Conservation (phyloP, 176 grass and related monocot genomes). For the Melocanna baccifera region DNA sequence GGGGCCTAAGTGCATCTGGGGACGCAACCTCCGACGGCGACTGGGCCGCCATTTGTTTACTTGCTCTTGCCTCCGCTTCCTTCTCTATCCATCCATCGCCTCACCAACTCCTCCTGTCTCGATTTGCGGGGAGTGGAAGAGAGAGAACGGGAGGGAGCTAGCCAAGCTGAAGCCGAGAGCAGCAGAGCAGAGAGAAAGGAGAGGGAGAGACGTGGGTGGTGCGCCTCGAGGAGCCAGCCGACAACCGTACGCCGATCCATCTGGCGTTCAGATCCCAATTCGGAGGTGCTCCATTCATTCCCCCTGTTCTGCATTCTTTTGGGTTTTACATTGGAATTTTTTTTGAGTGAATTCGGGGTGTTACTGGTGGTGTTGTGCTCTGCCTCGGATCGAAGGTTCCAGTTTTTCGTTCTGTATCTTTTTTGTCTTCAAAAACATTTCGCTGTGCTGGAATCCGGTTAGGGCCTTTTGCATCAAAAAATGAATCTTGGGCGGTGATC, state of each 20-base stretch:
- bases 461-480: neutral
- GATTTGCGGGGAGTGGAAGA: conserved; percentile 14
- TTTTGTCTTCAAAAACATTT: neutral
- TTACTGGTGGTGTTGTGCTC: neutral
- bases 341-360: neutral
- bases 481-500: neutral
- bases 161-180: conserved; percentile 14
- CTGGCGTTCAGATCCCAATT: conserved; percentile 1
- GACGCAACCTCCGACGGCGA: conserved; percentile 24
- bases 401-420: neutral
- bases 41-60: conserved; percentile 38
- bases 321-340: neutral
- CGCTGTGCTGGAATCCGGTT: neutral
- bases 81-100: conserved; percentile 30
- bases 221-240: conserved; percentile 3
- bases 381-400: neutral
- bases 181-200: conserved; percentile 5
- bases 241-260: conserved; percentile 16
- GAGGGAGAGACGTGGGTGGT: neutral
- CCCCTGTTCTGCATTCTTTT: neutral
- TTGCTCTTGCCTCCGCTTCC: neutral
- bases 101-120: conserved; percentile 44
- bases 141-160: neutral
- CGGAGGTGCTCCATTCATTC: neutral
- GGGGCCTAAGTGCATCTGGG: conserved; percentile 12